Percentiles rank a stretch among this genome's conserved stretches.
Evolutionary conservation across 2,329 filamentous ascomycete genomes (phyloP).

Genomic region (Trematosphaeria pertusa): DNA sequence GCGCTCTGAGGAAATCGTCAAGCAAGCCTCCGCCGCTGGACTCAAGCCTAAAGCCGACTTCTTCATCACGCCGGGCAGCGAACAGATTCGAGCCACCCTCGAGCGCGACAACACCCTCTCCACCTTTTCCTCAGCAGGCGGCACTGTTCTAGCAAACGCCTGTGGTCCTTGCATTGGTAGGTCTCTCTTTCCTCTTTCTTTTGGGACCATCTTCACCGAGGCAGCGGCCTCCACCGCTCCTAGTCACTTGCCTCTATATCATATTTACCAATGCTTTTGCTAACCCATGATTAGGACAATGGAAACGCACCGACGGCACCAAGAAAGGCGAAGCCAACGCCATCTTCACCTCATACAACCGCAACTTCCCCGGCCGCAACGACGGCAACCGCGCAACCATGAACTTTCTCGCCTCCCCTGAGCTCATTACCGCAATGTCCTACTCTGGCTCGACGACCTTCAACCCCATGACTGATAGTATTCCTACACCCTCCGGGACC

Average conservation of each 20-base stretch:
- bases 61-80: conserved; percentile 94
- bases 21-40: conserved; percentile 88
- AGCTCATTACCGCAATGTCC: conserved; percentile 94
- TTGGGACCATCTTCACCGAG: neutral
- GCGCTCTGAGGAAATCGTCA: conserved; percentile 88
- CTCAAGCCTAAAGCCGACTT: conserved; percentile 89
- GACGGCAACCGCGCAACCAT: conserved; percentile 96
- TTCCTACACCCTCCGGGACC: conserved; percentile 80
- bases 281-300: conserved; percentile 65
- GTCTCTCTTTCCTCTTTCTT: conserved; percentile 48
- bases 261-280: no score
- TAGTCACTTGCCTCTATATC: no score
- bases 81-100: conserved; percentile 94
- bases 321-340: conserved; percentile 87
- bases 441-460: conserved; percentile 93
- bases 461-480: conserved; percentile 89
- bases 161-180: conserved; percentile 81
- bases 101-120: conserved; percentile 86
- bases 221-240: no score
- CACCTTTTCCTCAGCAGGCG: conserved; percentile 86
- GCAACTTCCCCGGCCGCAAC: conserved; percentile 96
- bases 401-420: conserved; percentile 98
- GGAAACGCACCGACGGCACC: conserved; percentile 88
- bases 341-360: conserved; percentile 97
- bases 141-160: conserved; percentile 89